Evolutionary conservation across 2,329 filamentous ascomycete genomes (phyloP).

Genomic region (Uncinocarpus reesii): DNA sequence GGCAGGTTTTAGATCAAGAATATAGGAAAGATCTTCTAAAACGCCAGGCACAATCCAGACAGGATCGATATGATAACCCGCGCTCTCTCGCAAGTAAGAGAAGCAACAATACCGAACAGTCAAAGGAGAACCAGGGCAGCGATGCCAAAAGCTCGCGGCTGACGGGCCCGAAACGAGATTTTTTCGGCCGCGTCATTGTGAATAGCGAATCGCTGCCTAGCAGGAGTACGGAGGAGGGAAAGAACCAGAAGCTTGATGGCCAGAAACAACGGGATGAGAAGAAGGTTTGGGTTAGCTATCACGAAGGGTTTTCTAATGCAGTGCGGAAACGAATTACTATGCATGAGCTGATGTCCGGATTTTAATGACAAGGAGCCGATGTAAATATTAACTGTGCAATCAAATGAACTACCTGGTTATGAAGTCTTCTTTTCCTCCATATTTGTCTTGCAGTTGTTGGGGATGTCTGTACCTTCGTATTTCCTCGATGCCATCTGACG

Average conservation of each 20-base stretch:
- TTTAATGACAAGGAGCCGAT: no score
- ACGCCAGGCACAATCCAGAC: constrained; percentile 55
- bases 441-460: no score
- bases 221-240: constrained; percentile 21
- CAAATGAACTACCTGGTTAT: no score
- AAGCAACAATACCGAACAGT: constrained; percentile 12
- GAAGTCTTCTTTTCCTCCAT: no score
- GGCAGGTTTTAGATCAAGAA: constrained; percentile 88
- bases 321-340: constrained; percentile 79
- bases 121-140: constrained; percentile 21
- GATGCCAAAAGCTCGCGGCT: constrained; percentile 21
- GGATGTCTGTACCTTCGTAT: no score
- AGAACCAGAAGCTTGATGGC: constrained; percentile 25
- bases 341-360: constrained; percentile 57
- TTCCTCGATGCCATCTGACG: no score
- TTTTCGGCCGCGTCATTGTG: constrained; percentile 66
- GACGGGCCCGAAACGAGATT: constrained; percentile 58
- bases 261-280: constrained; percentile 39
- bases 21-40: constrained; percentile 61
- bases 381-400: no score
- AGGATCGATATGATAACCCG: constrained; percentile 50
- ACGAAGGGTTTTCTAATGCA: constrained; percentile 86
- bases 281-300: constrained; percentile 73
- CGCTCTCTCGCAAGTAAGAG: constrained; percentile 23
- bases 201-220: constrained; percentile 25